A percentile compares a stretch with the other conserved stretches of the same genome.
Evolutionary conservation across 495 filamentous ascomycete species (phyloP).

Genomic region (Tuber indicum): DNA sequence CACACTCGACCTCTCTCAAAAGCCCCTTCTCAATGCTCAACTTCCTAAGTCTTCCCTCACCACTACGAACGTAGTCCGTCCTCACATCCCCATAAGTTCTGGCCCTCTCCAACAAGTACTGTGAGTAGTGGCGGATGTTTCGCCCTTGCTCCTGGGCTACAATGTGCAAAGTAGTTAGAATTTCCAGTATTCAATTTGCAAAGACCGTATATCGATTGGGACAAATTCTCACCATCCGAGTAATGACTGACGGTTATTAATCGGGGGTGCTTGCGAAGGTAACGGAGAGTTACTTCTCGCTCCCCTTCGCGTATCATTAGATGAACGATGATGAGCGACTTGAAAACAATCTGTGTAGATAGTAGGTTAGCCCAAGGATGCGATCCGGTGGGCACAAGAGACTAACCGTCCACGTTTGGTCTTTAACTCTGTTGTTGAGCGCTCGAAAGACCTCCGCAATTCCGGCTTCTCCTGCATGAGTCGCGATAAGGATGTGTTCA

Average conservation of each 20-base stretch:
- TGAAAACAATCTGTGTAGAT: conserved; percentile 63
- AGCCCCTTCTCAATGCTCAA: conserved; percentile 88
- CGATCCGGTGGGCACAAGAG: not conserved
- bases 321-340: conserved; percentile 88
- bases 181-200: not conserved
- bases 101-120: conserved; percentile 77
- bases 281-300: conserved; percentile 76
- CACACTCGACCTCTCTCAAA: conserved; percentile 81
- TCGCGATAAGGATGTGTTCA: conserved; percentile 93
- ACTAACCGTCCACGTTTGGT: conserved; percentile 86
- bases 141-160: conserved; percentile 88
- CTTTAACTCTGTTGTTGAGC: conserved; percentile 76
- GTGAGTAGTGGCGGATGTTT: conserved; percentile 86
- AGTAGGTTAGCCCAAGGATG: not conserved
- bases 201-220: conserved; percentile 8
- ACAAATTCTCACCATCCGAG: conserved; percentile 68
- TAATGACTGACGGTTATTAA: conserved; percentile 83
- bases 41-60: conserved; percentile 74
- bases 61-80: conserved; percentile 81
- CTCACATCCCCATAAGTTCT: conserved; percentile 74
- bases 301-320: conserved; percentile 96
- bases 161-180: not conserved
- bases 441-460: conserved; percentile 94
- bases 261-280: conserved; percentile 73
- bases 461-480: conserved; percentile 87